These are phyloP conservation scores for Gigaspora rosea DNA, from an alignment of 192 early-diverging fungal species.

Conservation along the genomic window DNA sequence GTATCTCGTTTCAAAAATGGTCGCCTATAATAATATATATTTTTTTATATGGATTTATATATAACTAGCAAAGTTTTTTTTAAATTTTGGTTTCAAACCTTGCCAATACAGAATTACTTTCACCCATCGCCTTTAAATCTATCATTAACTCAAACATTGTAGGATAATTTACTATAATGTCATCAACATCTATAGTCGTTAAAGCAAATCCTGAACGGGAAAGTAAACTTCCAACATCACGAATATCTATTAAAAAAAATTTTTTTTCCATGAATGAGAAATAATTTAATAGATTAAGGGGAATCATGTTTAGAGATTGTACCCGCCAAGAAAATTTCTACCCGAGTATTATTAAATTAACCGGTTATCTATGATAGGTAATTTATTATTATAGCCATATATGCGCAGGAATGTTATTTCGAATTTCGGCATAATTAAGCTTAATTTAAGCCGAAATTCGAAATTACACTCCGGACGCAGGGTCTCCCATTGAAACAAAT, in stretches of 20 bases:
- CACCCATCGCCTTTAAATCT: conserved; percentile 92
- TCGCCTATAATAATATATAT: conserved; percentile 46
- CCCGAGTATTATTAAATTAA: too few relatives aligned
- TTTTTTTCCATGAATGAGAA: too few relatives aligned
- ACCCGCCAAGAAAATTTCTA: too few relatives aligned
- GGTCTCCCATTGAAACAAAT: too few relatives aligned
- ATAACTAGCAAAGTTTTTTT: neutral
- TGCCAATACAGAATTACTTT: conserved; percentile 83
- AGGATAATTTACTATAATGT: conserved; percentile 88
- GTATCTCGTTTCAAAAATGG: conserved; percentile 81
- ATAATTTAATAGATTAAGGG: too few relatives aligned
- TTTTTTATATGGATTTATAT: conserved; percentile 1
- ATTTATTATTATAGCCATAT: too few relatives aligned
- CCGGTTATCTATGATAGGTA: too few relatives aligned
- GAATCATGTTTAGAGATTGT: too few relatives aligned
- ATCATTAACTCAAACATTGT: conserved; percentile 87
- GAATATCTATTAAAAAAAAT: conserved; percentile 46
- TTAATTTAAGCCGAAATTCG: too few relatives aligned
- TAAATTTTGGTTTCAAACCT: conserved; percentile 45
- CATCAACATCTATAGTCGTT: conserved; percentile 93
- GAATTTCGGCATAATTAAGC: too few relatives aligned
- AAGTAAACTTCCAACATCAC: conserved; percentile 79
- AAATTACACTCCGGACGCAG: too few relatives aligned
- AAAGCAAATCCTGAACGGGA: conserved; percentile 84
- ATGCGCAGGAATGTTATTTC: too few relatives aligned